Conservation (phyloP, 305 asterid genomes). For the Fraxinus platypoda region DNA sequence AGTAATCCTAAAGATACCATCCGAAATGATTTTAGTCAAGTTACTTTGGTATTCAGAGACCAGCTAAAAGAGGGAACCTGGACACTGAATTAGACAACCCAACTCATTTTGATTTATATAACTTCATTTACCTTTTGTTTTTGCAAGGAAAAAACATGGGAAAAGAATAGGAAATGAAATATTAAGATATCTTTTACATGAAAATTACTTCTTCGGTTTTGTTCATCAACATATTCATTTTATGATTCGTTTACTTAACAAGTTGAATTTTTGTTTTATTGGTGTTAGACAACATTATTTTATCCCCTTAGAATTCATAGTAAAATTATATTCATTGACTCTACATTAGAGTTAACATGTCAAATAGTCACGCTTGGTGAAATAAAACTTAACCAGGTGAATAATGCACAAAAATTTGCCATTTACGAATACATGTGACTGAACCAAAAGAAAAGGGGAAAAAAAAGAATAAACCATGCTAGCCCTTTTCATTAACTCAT, state of each 20-base stretch:
- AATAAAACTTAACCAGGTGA: neutral
- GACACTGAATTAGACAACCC: neutral
- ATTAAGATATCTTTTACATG: neutral
- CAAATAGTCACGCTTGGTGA: neutral
- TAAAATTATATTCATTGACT: neutral
- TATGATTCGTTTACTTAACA: neutral
- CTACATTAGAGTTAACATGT: neutral
- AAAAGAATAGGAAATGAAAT: neutral
- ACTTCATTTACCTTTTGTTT: neutral
- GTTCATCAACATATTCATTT: neutral
- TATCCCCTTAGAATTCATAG: neutral
- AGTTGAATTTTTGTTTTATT: neutral
- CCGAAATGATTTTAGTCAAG: neutral
- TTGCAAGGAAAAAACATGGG: neutral
- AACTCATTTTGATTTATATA: neutral
- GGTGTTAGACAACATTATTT: neutral
- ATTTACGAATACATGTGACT: neutral
- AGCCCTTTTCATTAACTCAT: conserved; percentile 13
- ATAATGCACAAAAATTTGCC: neutral
- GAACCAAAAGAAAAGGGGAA: neutral
- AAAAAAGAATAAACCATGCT: neutral
- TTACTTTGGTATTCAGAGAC: neutral
- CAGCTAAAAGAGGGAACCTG: neutral
- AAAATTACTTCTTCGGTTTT: neutral
- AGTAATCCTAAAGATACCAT: neutral